Conservation (phyloP, 140 eudicot species). For the Anethum foeniculum region DNA sequence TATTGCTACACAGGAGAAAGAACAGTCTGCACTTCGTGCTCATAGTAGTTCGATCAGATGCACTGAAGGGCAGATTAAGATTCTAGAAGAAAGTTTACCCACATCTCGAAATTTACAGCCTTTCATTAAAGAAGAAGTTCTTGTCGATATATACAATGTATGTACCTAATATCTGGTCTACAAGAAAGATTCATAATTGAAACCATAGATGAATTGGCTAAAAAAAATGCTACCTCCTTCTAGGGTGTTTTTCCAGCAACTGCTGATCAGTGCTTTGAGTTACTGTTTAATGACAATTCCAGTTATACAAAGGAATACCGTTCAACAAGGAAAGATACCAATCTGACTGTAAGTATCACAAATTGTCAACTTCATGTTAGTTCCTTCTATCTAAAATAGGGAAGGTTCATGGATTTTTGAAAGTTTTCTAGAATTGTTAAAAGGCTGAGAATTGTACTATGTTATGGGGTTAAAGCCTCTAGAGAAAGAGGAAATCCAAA, state of each 20-base stretch:
- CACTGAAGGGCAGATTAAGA: conserved; percentile 27
- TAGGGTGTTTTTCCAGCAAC: conserved; percentile 76
- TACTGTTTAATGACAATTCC: conserved; percentile 67
- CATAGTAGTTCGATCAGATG: conserved; percentile 67
- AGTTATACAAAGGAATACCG: conserved; percentile 68
- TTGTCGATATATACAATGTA: conserved; percentile 56
- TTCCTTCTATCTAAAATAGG: background rate
- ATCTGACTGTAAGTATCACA: conserved; percentile 50
- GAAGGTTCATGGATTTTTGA: background rate
- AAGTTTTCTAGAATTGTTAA: background rate
- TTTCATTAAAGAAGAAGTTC: conserved; percentile 79
- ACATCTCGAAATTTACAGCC: conserved; percentile 51
- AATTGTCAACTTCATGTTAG: background rate
- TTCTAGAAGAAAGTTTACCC: conserved; percentile 49
- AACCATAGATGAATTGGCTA: background rate
- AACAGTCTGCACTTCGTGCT: conserved; percentile 84
- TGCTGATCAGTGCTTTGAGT: conserved; percentile 64
- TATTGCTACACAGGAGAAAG: conserved; percentile 51
- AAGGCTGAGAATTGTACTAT: background rate
- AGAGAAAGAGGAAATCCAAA: background rate
- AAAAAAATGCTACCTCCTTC: background rate
- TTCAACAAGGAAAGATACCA: conserved; percentile 57
- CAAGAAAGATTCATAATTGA: background rate
- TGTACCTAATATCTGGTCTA: conserved; percentile 4
- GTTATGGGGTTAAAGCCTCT: background rate